Percentiles rank a stretch among this genome's conserved stretches.
Conservation (phyloP, 2,329 filamentous ascomycete genomes). For the Chrysoporthe deuterocubensis region DNA sequence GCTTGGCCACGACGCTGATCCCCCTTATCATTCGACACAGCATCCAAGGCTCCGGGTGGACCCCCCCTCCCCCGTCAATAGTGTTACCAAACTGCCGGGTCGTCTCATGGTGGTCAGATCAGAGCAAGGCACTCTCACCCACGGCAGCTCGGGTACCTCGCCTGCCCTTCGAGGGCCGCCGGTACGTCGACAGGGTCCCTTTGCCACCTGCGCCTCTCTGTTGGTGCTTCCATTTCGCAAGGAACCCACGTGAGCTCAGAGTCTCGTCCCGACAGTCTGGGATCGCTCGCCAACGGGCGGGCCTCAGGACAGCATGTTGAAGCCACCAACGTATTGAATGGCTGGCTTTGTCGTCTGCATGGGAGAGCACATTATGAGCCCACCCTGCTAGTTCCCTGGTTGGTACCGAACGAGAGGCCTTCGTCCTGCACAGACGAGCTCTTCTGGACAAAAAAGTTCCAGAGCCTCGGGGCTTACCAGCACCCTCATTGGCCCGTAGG, state of each 20-base stretch:
- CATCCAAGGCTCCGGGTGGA: not conserved
- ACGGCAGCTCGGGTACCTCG: not conserved
- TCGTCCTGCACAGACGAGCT: not conserved
- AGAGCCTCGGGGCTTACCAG: not conserved
- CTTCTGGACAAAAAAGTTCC: not conserved
- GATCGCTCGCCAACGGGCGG: not conserved
- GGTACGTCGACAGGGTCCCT: conserved; percentile 1
- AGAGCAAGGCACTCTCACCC: not conserved
- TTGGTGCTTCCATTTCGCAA: not conserved
- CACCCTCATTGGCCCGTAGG: not conserved
- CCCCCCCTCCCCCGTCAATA: too few relatives aligned
- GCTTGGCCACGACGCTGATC: not conserved
- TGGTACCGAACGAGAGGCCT: not conserved
- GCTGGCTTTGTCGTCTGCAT: not conserved
- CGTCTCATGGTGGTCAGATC: not conserved
- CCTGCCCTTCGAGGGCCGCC: not conserved
- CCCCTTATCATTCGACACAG: not conserved
- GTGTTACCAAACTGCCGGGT: conserved; percentile 14
- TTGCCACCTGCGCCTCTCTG: not conserved
- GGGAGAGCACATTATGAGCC: not conserved
- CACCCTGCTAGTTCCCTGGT: not conserved
- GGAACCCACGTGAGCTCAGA: not conserved
- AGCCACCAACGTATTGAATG: not conserved
- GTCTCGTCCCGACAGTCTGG: not conserved
- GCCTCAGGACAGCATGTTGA: not conserved